Evolutionary conservation across 2,329 filamentous ascomycete species (phyloP), one percentile per base, ranked within the genome.

Genomic region (Phialophora macrospora): DNA sequence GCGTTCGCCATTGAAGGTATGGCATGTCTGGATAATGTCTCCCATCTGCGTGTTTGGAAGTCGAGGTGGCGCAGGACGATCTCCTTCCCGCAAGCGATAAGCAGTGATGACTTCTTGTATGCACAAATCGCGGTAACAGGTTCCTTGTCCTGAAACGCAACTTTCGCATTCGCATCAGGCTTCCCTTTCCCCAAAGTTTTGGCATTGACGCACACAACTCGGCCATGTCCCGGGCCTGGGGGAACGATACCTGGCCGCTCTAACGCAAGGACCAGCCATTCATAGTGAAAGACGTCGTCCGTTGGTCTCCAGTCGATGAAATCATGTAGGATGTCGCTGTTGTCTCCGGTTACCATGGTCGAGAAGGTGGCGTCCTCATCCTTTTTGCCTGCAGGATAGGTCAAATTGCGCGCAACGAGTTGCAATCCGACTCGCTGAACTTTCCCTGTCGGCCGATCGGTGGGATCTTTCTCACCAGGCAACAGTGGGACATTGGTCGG

Each of bases 1-100:
- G 82, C 79, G 6, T 84, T 75, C 3, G 81, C 84, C 1, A 80
- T 75, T 2, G 84, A 86, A 2, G 81, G 79, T 7, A 85, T 72
- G 11, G 75, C 72, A 64, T 76, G 77, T 20, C 75, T 73, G 28
- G 77, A 77, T 3, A 75, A 74, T 32, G 75, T 76, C 34, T 73
- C 73, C 77, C 81, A 83, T 70, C 77, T 80, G 59, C 75, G 75
- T 24, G 74, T 72, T 5, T 78, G 74, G 44, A 77, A 73, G 67
- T 81, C 80, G 17, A 82, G 75, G 24, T 78, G 77, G 38, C 82
- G 71, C 38, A 81, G 73, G n/a, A 79, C 70, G 1, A 83, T 73
- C 46, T 80, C 76, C 30, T 74, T 77, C 6, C 81, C 83, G 26
- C 79, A 76, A 28, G 80, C 81, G 12, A 81, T 77, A 51, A 85